Conservation (phyloP, 2,329 filamentous ascomycete genomes). For the Graphilbum ipis-grandicollis region DNA sequence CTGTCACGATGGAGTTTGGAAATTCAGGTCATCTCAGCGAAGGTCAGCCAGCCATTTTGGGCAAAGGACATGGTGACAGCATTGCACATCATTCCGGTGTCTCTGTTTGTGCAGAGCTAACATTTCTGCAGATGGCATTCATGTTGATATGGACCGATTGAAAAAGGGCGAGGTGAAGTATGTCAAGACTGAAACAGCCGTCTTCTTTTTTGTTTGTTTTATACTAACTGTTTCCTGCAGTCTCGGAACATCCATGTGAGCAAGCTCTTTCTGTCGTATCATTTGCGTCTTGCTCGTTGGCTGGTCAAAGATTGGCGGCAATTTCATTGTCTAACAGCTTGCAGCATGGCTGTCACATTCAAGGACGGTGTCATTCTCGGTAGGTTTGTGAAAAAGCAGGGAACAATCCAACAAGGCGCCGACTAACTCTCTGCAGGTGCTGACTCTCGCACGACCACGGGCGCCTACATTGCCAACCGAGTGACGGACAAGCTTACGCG, state of each 20-base stretch:
- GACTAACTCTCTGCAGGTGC: constrained; percentile 41
- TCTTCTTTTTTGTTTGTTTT: background rate
- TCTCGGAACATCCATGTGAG: constrained; percentile 90
- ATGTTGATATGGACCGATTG: constrained; percentile 95
- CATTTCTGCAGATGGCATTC: constrained; percentile 68
- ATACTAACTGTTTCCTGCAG: constrained; percentile 25
- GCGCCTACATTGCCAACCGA: constrained; percentile 95
- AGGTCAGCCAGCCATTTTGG: constrained; percentile 24
- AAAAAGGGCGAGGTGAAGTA: constrained; percentile 99
- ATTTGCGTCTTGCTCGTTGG: no score
- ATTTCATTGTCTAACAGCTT: no score
- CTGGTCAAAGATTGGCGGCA: no score
- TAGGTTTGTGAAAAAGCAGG: constrained; percentile 19
- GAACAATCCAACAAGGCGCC: no score
- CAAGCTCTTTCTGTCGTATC: no score
- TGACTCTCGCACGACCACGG: constrained; percentile 93
- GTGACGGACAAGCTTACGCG: constrained; percentile 98
- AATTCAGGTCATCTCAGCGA: constrained; percentile 45
- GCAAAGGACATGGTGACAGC: background rate
- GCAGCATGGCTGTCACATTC: constrained; percentile 96
- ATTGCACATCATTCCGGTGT: no score
- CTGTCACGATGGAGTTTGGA: constrained; percentile 41
- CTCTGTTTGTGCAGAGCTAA: no score
- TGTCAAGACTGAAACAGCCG: constrained; percentile 21
- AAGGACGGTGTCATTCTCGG: constrained; percentile 92